Percentiles rank a stretch among this genome's conserved stretches.
Evolutionary conservation across 106 monocot genomes (phyloP).

Genomic region (Acanthochlamys bracteata): DNA sequence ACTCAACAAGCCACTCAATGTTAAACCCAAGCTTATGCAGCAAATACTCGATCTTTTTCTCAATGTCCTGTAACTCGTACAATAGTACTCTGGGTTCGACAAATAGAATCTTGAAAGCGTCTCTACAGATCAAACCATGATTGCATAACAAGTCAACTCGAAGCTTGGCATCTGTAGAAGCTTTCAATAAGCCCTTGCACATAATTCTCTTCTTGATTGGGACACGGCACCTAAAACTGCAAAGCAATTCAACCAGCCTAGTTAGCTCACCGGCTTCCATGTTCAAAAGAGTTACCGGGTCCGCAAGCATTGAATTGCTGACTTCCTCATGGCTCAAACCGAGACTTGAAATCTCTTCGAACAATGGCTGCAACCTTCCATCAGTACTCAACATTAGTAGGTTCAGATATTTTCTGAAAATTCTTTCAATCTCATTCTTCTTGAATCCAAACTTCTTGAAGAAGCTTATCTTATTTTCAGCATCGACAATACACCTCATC

Average conservation of each 20-base stretch:
- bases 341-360: conserved; percentile 43
- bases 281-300: conserved; percentile 34
- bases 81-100: conserved; percentile 65
- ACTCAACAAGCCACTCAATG: conserved; percentile 51
- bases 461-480: conserved; percentile 23
- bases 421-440: conserved; percentile 27
- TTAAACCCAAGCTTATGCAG: conserved; percentile 33
- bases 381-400: conserved; percentile 23
- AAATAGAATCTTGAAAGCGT: conserved; percentile 58
- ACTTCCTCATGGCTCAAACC: conserved; percentile 27
- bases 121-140: conserved; percentile 64
- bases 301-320: conserved; percentile 19
- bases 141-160: conserved; percentile 56
- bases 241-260: conserved; percentile 33
- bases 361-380: conserved; percentile 42
- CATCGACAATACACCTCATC: conserved; percentile 14
- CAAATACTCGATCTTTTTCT: conserved; percentile 73
- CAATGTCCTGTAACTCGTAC: conserved; percentile 50
- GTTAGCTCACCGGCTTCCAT: conserved; percentile 70
- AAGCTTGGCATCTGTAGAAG: conserved; percentile 41
- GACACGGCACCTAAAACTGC: conserved; percentile 55
- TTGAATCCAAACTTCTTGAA: conserved; percentile 24
- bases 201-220: conserved; percentile 55
- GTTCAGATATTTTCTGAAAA: conserved; percentile 30
- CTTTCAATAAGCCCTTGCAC: conserved; percentile 28